These are phyloP conservation scores for Chrysosporium queenslandicum DNA, from an alignment of 2,329 filamentous ascomycete genomes.

Conservation along the genomic window DNA sequence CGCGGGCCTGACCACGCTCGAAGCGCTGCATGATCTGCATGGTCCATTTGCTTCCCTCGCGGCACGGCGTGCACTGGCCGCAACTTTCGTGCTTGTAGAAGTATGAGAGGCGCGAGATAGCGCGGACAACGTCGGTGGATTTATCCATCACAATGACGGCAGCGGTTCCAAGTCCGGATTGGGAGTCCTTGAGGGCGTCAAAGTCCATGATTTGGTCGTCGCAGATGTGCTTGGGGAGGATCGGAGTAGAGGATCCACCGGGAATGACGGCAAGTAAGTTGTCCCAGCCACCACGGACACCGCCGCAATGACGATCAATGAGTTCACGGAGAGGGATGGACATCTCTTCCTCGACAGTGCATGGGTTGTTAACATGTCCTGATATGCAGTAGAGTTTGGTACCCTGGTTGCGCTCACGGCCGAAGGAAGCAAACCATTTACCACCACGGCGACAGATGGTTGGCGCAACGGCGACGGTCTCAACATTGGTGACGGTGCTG, in stretches of 20 bases:
- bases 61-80: constrained; percentile 98
- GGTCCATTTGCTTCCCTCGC: constrained; percentile 97
- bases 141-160: constrained; percentile 99
- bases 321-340: constrained; percentile 90
- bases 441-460: constrained; percentile 91
- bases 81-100: constrained; percentile 99
- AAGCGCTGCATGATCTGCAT: constrained; percentile 98
- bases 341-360: constrained; percentile 98
- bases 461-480: constrained; percentile 89
- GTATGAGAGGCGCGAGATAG: constrained; percentile 82
- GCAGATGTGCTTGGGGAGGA: constrained; percentile 80
- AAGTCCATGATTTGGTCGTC: constrained; percentile 99
- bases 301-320: constrained; percentile 96
- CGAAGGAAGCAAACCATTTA: constrained; percentile 87
- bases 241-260: constrained; percentile 90
- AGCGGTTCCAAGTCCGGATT: constrained; percentile 92
- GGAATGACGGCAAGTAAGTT: constrained; percentile 93
- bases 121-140: constrained; percentile 87
- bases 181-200: constrained; percentile 92
- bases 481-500: constrained; percentile 94
- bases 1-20: constrained; percentile 77
- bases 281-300: constrained; percentile 93
- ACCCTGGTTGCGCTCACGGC: constrained; percentile 89
- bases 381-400: constrained; percentile 99
- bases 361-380: constrained; percentile 96